Percentiles rank a stretch among this genome's conserved stretches.
phyloP scores from a whole-genome alignment of 164 flowering plant species.

The Piper betle region DNA sequence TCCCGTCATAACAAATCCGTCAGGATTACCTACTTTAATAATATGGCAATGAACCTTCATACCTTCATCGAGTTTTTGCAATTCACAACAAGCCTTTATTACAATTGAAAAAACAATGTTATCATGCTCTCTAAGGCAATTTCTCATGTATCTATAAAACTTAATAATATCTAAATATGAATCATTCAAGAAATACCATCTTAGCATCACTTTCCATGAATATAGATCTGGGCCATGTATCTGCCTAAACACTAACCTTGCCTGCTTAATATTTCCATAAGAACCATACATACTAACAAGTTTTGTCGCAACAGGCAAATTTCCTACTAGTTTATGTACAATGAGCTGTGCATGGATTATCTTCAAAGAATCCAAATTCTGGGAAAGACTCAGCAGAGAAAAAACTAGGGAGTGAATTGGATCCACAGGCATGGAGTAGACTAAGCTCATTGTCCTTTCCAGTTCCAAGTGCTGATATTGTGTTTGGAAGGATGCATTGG shows the following conservation, averaged over 20 bases:
- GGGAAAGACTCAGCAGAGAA: conserved; percentile 29
- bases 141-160: conserved; percentile 36
- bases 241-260: conserved; percentile 45
- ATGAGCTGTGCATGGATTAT: conserved; percentile 31
- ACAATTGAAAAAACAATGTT: conserved; percentile 45
- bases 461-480: background rate
- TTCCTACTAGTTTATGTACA: conserved; percentile 25
- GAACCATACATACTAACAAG: conserved; percentile 49
- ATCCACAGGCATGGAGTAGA: background rate
- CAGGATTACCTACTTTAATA: conserved; percentile 42
- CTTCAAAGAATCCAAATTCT: conserved; percentile 21
- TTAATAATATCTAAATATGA: conserved; percentile 25
- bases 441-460: background rate
- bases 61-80: conserved; percentile 35
- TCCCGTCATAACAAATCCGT: conserved; percentile 48
- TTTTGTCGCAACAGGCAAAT: conserved; percentile 32
- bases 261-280: conserved; percentile 26
- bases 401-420: background rate
- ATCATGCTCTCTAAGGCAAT: conserved; percentile 23
- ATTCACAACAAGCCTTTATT: conserved; percentile 56
- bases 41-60: conserved; percentile 43
- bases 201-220: conserved; percentile 58
- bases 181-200: conserved; percentile 48
- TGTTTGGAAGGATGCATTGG: background rate
- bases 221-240: conserved; percentile 44